These are phyloP conservation scores for Dothistroma pini DNA, from an alignment of 2,329 filamentous ascomycete species.

Conservation along the genomic window DNA sequence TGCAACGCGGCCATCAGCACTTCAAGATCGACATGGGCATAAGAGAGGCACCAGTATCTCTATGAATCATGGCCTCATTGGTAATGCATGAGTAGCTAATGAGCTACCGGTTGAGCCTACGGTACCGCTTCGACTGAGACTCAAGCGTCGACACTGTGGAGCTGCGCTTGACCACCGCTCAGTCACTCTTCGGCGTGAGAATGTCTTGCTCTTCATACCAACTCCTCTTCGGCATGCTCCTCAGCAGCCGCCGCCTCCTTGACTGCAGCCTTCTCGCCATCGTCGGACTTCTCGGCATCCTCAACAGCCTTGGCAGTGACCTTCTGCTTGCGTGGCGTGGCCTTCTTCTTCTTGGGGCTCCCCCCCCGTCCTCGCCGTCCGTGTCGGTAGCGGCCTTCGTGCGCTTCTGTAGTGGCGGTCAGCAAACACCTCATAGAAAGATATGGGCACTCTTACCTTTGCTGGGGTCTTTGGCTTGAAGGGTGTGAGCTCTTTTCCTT, in stretches of 20 bases:
- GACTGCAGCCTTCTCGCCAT: slow-evolving; percentile 6
- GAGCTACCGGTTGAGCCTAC: not conserved
- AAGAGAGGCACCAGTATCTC: not conserved
- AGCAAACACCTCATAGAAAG: slow-evolving; percentile 2
- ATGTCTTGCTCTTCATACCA: slow-evolving; percentile 1
- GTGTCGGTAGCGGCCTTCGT: slow-evolving; percentile 13
- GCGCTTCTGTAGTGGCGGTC: slow-evolving; percentile 23
- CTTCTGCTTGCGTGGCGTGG: slow-evolving; percentile 19
- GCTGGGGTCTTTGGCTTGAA: slow-evolving; percentile 6
- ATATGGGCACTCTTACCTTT: slow-evolving; percentile 14
- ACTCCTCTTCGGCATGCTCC: slow-evolving; percentile 2
- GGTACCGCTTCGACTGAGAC: not conserved
- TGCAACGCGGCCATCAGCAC: no score
- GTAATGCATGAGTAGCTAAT: not conserved
- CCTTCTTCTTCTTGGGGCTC: slow-evolving; percentile 18
- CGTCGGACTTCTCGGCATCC: slow-evolving; percentile 13
- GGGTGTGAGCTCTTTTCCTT: slow-evolving; percentile 3
- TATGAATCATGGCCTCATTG: not conserved
- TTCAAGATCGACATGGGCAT: no score
- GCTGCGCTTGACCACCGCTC: not conserved
- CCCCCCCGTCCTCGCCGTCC: slow-evolving; percentile 19
- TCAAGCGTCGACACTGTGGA: not conserved
- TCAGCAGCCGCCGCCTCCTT: slow-evolving; percentile 12
- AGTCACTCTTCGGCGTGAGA: not conserved
- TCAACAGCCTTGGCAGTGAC: slow-evolving; percentile 12